Base-by-base conservation (phyloP, 768 basidiomycete species). In the Mycena venus region DNA sequence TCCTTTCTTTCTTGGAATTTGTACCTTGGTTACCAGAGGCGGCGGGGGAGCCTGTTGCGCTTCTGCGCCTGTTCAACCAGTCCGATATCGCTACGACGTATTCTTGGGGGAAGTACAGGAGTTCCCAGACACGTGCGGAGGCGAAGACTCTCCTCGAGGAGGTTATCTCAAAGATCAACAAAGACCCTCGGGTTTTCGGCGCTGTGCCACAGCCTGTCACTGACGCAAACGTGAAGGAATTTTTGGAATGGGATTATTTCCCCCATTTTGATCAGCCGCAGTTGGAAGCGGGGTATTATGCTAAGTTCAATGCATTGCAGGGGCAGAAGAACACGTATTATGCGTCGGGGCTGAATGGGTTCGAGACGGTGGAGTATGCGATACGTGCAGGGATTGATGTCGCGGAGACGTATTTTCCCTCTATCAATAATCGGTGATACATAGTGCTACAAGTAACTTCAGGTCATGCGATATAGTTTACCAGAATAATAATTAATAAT, bases 1-100 rank as follows among this genome's bases (percentile, higher is more conserved):
- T 64, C 44, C 62, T 64, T 29, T 64, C 62, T 49, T 64, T 64
- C 32, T 64, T 64, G 62, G 62, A 64, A 64, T 64, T 49, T 66
- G 64, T 66, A 40, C 64, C 64, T 66, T 53, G 49, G 49, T 53
- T 40, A 53, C 64, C 64, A 53, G 64, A 66, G 51, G 64, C 64
- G 49, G 62, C 62, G 62, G 62, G 62, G 62, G 47, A 66, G 51
- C 64, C 64, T 40, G 51, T 66, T 53, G 64, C 49, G 32, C 49
- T 66, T 55, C 36, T 66, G 49, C 64, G 64, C 64, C 36, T 66
- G 34, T 66, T 66, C 49, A 66, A 66, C 51, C 32, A 66, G 64
- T 66, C 64, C 36, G 36, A 66, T 55, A 53, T 66, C 36, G 64
- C 49, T 25, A 66, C 64, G 49, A 66, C 64, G 36, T 66, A 47